Conservation (phyloP, 2,329 filamentous ascomycete genomes). For the Beauveria medogensis region DNA sequence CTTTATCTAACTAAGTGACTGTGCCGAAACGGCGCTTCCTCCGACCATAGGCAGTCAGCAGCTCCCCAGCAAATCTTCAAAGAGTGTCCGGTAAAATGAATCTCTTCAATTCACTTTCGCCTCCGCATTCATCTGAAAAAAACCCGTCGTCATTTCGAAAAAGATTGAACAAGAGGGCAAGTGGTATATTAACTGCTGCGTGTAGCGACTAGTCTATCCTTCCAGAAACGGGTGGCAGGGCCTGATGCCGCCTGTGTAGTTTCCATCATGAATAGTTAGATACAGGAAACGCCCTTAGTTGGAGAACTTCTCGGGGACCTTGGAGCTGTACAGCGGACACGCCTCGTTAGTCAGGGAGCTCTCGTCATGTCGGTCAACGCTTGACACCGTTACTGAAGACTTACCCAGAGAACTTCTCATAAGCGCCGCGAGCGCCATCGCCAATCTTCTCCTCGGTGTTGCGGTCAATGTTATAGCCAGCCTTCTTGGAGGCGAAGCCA, state of each 20-base stretch:
- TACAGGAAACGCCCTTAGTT: constrained; percentile 19
- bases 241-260: neutral
- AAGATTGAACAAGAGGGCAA: neutral
- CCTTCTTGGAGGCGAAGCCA: constrained; percentile 23
- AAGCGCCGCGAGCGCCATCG: constrained; percentile 26
- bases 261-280: neutral
- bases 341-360: neutral
- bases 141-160: neutral
- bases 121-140: no score
- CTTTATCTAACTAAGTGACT: neutral
- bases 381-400: constrained; percentile 7
- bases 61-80: no score
- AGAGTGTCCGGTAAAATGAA: no score
- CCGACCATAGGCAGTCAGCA: no score
- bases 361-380: no score
- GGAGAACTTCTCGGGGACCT: constrained; percentile 26
- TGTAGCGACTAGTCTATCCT: neutral
- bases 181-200: constrained; percentile 7
- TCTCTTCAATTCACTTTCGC: no score
- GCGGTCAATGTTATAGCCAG: constrained; percentile 25
- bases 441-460: constrained; percentile 32
- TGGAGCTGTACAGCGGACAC: constrained; percentile 14
- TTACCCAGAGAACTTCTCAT: constrained; percentile 31
- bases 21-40: no score
- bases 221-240: neutral